These are phyloP conservation scores for Rhinocladiella similis DNA, from an alignment of 2,329 filamentous ascomycete species.

Conservation along the genomic window DNA sequence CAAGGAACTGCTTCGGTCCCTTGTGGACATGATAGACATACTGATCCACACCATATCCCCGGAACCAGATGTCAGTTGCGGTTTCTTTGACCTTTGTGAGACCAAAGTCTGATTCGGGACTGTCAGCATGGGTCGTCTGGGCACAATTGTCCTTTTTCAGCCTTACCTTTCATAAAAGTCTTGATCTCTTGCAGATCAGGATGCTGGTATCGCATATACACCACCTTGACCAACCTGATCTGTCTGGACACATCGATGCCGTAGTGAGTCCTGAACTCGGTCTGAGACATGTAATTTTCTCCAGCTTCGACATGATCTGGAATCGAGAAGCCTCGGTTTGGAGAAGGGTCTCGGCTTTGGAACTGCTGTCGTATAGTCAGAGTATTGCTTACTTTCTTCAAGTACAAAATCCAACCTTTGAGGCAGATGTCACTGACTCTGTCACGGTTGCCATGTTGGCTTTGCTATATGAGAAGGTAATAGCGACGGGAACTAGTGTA, in stretches of 20 bases:
- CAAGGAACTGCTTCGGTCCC: slow-evolving; percentile 42
- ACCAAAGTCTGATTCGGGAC: slow-evolving; percentile 40
- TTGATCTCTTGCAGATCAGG: slow-evolving; percentile 50
- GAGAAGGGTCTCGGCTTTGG: too few species aligned
- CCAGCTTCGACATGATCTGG: too few species aligned
- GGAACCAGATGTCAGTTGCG: slow-evolving; percentile 38
- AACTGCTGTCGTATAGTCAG: too few species aligned
- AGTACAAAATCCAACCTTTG: too few species aligned
- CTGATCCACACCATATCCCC: slow-evolving; percentile 43
- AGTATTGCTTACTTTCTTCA: too few species aligned
- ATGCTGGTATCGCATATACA: slow-evolving; percentile 57
- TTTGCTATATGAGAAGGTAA: too few species aligned
- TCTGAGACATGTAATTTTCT: too few species aligned
- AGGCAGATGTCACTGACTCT: too few species aligned
- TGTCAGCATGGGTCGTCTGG: not conserved
- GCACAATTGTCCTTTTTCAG: not conserved
- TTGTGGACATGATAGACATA: slow-evolving; percentile 44
- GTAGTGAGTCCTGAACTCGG: slow-evolving; percentile 2
- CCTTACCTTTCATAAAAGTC: slow-evolving; percentile 38
- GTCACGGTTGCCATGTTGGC: too few species aligned
- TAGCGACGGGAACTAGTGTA: too few species aligned
- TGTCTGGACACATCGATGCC: slow-evolving; percentile 46
- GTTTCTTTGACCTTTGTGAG: slow-evolving; percentile 40
- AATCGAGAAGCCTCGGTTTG: too few species aligned
- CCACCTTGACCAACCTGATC: slow-evolving; percentile 49